These are phyloP conservation scores for Kodamaea arcana DNA, from an alignment of 1,139 yeast genomes.

Conservation along the genomic window DNA sequence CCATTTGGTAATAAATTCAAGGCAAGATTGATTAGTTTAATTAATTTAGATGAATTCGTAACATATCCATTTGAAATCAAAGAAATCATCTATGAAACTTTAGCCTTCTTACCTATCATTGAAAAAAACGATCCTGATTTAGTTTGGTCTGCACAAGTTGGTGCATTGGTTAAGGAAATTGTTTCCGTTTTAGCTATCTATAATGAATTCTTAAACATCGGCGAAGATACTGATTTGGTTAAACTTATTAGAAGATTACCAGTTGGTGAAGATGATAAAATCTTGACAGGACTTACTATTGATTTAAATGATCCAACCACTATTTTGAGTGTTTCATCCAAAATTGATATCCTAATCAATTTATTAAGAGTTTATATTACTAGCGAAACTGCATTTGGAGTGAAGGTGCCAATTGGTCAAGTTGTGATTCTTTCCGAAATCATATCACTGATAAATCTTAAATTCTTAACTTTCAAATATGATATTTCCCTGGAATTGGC, in stretches of 20 bases:
- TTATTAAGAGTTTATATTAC: slow-evolving; percentile 44
- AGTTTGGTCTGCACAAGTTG: slow-evolving; percentile 46
- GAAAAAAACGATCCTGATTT: slow-evolving; percentile 49
- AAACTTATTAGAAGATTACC: slow-evolving; percentile 34
- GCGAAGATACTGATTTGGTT: slow-evolving; percentile 47
- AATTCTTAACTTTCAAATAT: slow-evolving; percentile 50
- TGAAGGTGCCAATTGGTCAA: slow-evolving; percentile 55
- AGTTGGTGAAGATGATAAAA: slow-evolving; percentile 14
- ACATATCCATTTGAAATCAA: slow-evolving; percentile 37
- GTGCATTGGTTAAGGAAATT: slow-evolving; percentile 39
- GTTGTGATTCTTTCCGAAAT: slow-evolving; percentile 48
- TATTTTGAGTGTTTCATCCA: slow-evolving; percentile 45
- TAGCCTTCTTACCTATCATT: slow-evolving; percentile 56
- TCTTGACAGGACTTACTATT: slow-evolving; percentile 47
- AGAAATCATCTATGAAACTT: slow-evolving; percentile 41
- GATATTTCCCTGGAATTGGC: slow-evolving; percentile 54
- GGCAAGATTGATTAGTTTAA: slow-evolving; percentile 35
- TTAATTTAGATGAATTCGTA: slow-evolving; percentile 25
- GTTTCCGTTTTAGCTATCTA: slow-evolving; percentile 52
- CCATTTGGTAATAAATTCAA: slow-evolving; percentile 68
- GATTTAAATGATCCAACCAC: slow-evolving; percentile 56
- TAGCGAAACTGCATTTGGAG: slow-evolving; percentile 45
- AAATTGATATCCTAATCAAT: slow-evolving; percentile 44
- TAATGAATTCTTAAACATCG: slow-evolving; percentile 52
- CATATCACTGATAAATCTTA: slow-evolving; percentile 49